Evolutionary conservation across 805 yeast species (phyloP).

Genomic region (Priceomyces carsonii): DNA sequence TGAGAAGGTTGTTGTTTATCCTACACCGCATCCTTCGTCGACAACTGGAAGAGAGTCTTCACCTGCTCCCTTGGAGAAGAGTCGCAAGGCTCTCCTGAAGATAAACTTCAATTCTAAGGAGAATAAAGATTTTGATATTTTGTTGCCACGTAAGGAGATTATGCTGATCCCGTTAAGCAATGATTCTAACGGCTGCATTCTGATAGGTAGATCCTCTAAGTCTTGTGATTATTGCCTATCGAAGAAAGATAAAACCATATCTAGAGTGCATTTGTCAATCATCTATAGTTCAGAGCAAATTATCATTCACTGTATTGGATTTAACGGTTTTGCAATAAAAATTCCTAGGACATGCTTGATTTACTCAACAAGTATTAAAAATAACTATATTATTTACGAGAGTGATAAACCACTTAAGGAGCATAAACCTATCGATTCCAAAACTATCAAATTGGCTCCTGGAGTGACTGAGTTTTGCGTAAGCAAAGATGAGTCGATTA

Average conservation of each 20-base stretch:
- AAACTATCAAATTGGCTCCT: constrained; percentile 42
- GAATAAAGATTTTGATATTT: constrained; percentile 33
- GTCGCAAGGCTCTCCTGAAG: background rate
- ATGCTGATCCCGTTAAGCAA: constrained; percentile 42
- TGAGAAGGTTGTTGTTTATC: constrained; percentile 34
- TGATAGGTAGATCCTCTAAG: constrained; percentile 70
- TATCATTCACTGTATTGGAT: constrained; percentile 70
- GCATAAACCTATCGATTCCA: constrained; percentile 14
- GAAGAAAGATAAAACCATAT: constrained; percentile 54
- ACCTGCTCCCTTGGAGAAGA: constrained; percentile 19
- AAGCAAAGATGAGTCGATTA: constrained; percentile 60
- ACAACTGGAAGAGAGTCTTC: constrained; percentile 43
- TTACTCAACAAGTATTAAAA: constrained; percentile 19
- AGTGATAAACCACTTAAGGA: constrained; percentile 14
- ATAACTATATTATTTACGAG: constrained; percentile 24
- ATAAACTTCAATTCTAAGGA: background rate
- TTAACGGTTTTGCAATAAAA: constrained; percentile 73
- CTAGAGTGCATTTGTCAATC: constrained; percentile 64
- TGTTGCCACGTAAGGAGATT: constrained; percentile 32
- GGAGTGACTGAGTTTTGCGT: constrained; percentile 57
- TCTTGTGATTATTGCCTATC: constrained; percentile 53
- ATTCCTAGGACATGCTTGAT: constrained; percentile 54
- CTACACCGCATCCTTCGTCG: constrained; percentile 74
- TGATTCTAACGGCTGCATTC: constrained; percentile 32
- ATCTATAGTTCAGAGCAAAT: constrained; percentile 46